Percentiles rank a stretch among this genome's conserved stretches.
These are phyloP conservation scores for Trichoderma lentiforme DNA, from an alignment of 2,329 filamentous ascomycete genomes.

Conservation along the genomic window DNA sequence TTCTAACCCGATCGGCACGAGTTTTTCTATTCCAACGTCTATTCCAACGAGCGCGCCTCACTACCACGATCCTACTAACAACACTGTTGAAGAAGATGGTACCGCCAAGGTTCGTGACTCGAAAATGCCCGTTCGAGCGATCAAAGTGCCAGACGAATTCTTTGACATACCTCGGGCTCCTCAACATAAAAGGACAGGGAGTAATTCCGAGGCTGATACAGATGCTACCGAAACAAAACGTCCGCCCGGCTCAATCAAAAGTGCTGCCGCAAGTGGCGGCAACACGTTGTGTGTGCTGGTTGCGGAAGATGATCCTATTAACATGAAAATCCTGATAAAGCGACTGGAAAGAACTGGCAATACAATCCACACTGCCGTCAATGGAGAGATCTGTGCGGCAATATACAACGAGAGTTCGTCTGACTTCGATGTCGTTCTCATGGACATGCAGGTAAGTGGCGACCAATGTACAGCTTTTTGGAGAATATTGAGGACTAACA, in stretches of 20 bases:
- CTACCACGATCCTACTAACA: neutral
- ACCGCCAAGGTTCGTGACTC: constrained; percentile 40
- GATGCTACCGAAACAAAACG: constrained; percentile 16
- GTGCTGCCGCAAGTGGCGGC: constrained; percentile 23
- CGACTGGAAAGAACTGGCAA: constrained; percentile 75
- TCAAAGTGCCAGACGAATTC: constrained; percentile 50
- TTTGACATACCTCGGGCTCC: constrained; percentile 31
- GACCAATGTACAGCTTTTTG: neutral
- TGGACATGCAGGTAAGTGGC: constrained; percentile 81
- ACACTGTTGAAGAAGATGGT: constrained; percentile 28
- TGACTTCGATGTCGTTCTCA: constrained; percentile 74
- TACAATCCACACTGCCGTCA: constrained; percentile 67
- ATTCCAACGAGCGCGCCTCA: neutral
- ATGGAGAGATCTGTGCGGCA: constrained; percentile 79
- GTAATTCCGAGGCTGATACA: constrained; percentile 39
- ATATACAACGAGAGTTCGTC: constrained; percentile 62
- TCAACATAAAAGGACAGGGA: constrained; percentile 33
- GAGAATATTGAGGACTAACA: neutral
- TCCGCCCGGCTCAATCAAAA: constrained; percentile 26
- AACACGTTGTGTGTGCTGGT: constrained; percentile 62
- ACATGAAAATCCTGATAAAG: constrained; percentile 77
- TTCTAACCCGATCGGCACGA: neutral
- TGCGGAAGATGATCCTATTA: constrained; percentile 85
- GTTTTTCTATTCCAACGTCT: neutral
- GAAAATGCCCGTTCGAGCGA: constrained; percentile 44